Evolutionary conservation across 192 early-diverging fungal species (phyloP).

Genomic region (Coemansia sp.): DNA sequence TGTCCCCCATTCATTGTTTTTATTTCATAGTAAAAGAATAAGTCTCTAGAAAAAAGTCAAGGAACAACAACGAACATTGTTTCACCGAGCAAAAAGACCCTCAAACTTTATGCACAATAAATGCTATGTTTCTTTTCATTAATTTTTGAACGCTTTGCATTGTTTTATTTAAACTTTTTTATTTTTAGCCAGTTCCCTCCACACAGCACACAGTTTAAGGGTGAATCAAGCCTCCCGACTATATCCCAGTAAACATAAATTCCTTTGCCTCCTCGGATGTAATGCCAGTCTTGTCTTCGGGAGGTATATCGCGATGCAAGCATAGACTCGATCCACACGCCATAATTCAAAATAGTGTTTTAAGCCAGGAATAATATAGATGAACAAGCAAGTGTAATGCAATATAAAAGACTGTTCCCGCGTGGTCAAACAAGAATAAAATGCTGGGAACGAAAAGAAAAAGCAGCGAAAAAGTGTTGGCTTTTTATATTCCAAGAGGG

Average conservation of each 20-base stretch:
- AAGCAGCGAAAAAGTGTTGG: too few relatives aligned
- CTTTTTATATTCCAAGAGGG: too few relatives aligned
- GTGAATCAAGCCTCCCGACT: not conserved
- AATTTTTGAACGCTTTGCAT: not conserved
- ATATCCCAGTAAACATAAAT: slow-evolving; percentile 12
- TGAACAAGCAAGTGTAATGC: not conserved
- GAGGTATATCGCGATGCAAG: slow-evolving; percentile 29
- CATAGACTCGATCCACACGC: not conserved
- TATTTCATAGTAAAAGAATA: not conserved
- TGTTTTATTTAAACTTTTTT: slow-evolving; percentile 3
- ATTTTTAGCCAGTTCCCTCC: not conserved
- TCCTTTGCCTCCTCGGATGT: slow-evolving; percentile 28
- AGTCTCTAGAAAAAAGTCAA: not conserved
- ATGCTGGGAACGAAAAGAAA: too few relatives aligned
- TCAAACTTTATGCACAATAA: slow-evolving; percentile 8
- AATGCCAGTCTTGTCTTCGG: slow-evolving; percentile 26
- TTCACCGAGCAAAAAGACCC: not conserved
- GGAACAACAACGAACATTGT: not conserved
- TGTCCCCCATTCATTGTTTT: not conserved
- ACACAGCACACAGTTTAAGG: not conserved
- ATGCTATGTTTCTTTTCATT: not conserved
- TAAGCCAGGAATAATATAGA: not conserved
- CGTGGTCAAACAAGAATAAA: too few relatives aligned
- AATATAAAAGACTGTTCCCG: not conserved
- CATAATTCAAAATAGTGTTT: not conserved